Base-by-base conservation (phyloP, 805 yeast species). In the Saccharomycopsis olivae region DNA sequence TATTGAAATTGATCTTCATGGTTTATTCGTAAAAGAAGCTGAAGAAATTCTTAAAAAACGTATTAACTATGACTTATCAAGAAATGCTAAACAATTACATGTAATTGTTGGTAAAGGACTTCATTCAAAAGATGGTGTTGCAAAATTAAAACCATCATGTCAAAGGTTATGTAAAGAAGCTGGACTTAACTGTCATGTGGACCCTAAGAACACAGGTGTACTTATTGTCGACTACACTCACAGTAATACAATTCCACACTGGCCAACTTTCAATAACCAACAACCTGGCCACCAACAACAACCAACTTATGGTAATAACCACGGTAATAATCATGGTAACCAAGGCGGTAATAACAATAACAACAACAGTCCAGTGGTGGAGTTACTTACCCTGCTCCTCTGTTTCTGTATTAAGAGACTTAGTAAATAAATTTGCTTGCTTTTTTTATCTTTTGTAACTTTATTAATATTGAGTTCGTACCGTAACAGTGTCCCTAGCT, bases 51-150 rank as follows among this genome's bases (percentile, higher is more conserved):
- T 89, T 48, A 83, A 79, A 50, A 74, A 71, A 45, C 68, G 97
- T 43, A 70, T 89, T 36, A 67, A 69, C n/a, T 75, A 75, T 20
- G 85, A 78, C 39, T 66, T 74, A 13, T 53, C 54, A 29, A 62
- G 73, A 18, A 60, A 68, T 24, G 92, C 84, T 53, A 58, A 69
- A 2, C 73, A 70, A 36, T 61, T 89, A 33, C 73, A 75, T 47
- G 92, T 86, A 16, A 88, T 89, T 56, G 96, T 87, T 8, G 97
- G 97, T 8, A 89, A 89, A 59, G 97, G 96, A 5, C 54, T 75
- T 31, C 97, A 88, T 56, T 84, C 95, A 1, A 66, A 69, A 39
- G 66, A 75, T 49, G 94, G 94, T 11, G 72, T 85, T 38, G 88
- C 95, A 31, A 88, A 87, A 58, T 60, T 89, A 50, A 83, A 80